Base-by-base conservation (phyloP, 306 rosid genomes). In the Quercus rubra region DNA sequence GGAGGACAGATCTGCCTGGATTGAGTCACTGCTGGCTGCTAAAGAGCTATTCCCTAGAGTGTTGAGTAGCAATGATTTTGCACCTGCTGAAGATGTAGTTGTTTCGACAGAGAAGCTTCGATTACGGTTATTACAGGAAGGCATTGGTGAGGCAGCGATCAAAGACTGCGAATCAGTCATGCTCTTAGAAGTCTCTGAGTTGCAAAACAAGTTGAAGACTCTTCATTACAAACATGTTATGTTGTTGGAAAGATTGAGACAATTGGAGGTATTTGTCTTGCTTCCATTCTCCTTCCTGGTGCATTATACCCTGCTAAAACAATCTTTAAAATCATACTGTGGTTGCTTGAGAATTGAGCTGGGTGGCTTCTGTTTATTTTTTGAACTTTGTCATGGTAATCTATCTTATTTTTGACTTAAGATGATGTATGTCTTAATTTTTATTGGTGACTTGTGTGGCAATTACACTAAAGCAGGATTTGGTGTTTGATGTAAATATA, bases 51-150 rank as follows among this genome's bases (percentile, higher is more conserved):
- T 91, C 83, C 99, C 98, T 69, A 83, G 98, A 82, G 79, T 82
- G 79, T 80, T 93, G 68, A 81, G 91, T 10, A 89, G 99, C 80
- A 85, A 80, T 6, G 99, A 95, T 74, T 93, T 95, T 70, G 84
- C 86, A 70, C 87, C 91, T 62, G 79, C 91, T 15, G 96, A 93
- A 85, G 96, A 95, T 82, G 81, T 93, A 20, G 93, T 88, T 64
- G 91, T 95, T 79, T 95, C 99, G 1, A 95, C 98, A 15, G 99
- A 95, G 90, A 95, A 91, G 83, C 85, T 95, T 58, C 85, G 99
- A 23, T 83, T 85, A 69, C 91, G 94, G 46, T 79, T 95, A 61
- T 85, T 87, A 62, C 93, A 90, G 78, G 99, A 95, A 82, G 97
- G 99, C 80, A 84, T 93, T 68, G 80, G 80, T 76, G 98, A 95